A percentile compares a stretch with the other conserved stretches of the same genome.
These are phyloP conservation scores for Russula dissimulans DNA, from an alignment of 768 basidiomycete species.

Conservation along the genomic window DNA sequence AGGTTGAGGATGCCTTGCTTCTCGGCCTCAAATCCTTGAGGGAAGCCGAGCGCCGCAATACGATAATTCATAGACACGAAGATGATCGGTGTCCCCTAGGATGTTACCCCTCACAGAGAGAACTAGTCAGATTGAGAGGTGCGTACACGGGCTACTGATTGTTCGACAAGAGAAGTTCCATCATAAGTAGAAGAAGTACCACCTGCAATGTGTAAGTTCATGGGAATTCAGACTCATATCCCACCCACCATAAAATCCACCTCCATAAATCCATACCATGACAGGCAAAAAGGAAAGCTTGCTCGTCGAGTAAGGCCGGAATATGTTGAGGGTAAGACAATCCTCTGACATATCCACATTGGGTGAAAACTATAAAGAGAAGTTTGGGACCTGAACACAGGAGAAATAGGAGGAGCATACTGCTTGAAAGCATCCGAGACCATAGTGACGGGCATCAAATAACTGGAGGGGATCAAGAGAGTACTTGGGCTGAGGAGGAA, in stretches of 20 bases:
- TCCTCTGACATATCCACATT: conserved; percentile 31
- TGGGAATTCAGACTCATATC: neutral
- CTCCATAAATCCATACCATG: conserved; percentile 38
- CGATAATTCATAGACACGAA: conserved; percentile 45
- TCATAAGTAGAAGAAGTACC: conserved; percentile 2
- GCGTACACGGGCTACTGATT: conserved; percentile 14
- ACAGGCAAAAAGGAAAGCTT: conserved; percentile 30
- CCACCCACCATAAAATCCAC: conserved; percentile 25
- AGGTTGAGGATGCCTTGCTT: conserved; percentile 33
- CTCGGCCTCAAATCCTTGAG: conserved; percentile 35
- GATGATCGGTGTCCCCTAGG: conserved; percentile 27
- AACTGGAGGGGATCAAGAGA: conserved; percentile 16
- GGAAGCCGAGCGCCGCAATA: conserved; percentile 41
- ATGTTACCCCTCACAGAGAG: neutral
- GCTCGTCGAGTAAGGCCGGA: conserved; percentile 29
- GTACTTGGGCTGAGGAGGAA: conserved; percentile 22
- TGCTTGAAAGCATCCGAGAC: conserved; percentile 25
- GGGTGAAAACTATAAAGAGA: neutral
- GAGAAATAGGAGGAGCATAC: neutral
- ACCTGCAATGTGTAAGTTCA: neutral
- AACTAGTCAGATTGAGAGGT: neutral
- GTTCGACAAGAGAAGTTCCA: conserved; percentile 3
- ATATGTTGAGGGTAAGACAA: conserved; percentile 41
- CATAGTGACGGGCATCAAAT: conserved; percentile 27
- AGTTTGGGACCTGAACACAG: neutral